Conservation (phyloP, 2,329 filamentous ascomycete genomes). For the Neopestalotiopsis sp. region DNA sequence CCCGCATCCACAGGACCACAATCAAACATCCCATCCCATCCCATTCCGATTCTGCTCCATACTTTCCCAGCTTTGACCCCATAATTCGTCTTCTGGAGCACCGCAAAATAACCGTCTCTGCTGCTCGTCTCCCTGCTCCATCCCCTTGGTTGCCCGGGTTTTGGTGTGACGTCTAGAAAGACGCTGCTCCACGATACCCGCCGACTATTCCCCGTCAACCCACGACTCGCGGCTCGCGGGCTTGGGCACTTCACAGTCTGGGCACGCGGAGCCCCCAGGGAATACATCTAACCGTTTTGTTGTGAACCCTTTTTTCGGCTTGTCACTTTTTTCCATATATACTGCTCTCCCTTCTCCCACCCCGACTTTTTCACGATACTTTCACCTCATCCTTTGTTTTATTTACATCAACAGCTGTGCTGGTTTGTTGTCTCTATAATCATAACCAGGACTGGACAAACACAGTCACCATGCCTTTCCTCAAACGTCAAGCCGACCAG, state of each 20-base stretch:
- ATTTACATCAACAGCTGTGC: neutral
- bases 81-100: neutral
- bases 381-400: neutral
- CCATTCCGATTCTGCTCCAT: neutral
- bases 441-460: slow-evolving; percentile 18
- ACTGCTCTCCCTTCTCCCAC: neutral
- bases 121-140: neutral
- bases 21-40: neutral
- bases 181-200: slow-evolving; percentile 5
- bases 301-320: neutral
- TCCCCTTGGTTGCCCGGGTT: neutral
- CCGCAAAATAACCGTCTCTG: neutral
- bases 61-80: neutral
- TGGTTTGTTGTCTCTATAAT: slow-evolving; percentile 14
- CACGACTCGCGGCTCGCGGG: slow-evolving; percentile 16
- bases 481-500: slow-evolving; percentile 33
- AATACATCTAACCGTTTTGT: neutral
- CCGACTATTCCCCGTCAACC: slow-evolving; percentile 6
- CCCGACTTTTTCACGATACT: neutral
- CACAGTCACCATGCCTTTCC: slow-evolving; percentile 35
- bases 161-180: slow-evolving; percentile 15
- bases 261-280: slow-evolving; percentile 17
- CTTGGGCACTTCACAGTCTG: neutral
- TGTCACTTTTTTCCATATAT: slow-evolving; percentile 13
- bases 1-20: neutral